Conservation (phyloP, 2,329 filamentous ascomycete species). For the Fusarium scirpi region DNA sequence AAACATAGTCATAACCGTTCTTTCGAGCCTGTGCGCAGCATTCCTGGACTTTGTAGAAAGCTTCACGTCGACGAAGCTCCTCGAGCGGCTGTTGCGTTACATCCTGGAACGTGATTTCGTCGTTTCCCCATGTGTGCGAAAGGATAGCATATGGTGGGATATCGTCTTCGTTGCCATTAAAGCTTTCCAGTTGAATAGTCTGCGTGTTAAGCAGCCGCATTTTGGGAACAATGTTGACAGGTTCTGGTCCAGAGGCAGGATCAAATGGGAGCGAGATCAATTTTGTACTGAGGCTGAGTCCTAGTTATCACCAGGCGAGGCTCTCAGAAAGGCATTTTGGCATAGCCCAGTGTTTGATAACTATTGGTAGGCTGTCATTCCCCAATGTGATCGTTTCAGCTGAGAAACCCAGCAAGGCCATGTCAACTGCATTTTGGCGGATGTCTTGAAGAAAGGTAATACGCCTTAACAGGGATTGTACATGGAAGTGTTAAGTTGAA, state of each 20-base stretch:
- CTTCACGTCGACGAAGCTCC: background rate
- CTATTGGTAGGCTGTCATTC: background rate
- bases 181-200: constrained; percentile 39
- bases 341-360: background rate
- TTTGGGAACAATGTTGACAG: background rate
- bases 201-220: constrained; percentile 49
- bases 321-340: background rate
- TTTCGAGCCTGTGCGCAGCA: constrained; percentile 28
- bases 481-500: background rate
- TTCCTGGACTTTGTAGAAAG: constrained; percentile 40
- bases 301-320: background rate
- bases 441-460: background rate
- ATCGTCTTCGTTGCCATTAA: constrained; percentile 30
- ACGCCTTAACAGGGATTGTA: no score
- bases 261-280: background rate
- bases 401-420: background rate
- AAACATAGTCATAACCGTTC: constrained; percentile 34
- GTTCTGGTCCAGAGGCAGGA: no score
- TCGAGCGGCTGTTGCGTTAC: constrained; percentile 7
- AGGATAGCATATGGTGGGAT: constrained; percentile 51
- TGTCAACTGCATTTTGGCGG: background rate
- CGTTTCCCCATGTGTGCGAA: constrained; percentile 52
- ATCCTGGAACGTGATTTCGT: constrained; percentile 50
- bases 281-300: background rate
- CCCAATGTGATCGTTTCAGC: background rate